These are phyloP conservation scores for Botrytis porri DNA, from an alignment of 2,329 filamentous ascomycete genomes.

Conservation along the genomic window DNA sequence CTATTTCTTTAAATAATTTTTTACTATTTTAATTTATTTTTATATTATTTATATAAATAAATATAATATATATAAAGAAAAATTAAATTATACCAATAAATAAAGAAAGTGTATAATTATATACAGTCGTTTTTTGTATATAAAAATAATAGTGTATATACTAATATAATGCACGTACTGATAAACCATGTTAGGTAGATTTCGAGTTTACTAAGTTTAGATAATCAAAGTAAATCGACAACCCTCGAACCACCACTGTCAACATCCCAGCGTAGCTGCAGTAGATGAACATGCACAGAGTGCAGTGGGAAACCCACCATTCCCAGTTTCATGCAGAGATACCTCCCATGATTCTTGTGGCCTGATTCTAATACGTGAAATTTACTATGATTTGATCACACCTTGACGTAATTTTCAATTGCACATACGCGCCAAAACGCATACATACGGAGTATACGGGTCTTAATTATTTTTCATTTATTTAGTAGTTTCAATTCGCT, in stretches of 20 bases:
- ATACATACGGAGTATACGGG: background rate
- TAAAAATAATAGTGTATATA: too few relatives aligned
- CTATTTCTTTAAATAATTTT: too few relatives aligned
- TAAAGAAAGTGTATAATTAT: too few relatives aligned
- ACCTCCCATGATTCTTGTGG: background rate
- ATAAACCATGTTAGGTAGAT: too few relatives aligned
- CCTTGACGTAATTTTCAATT: background rate
- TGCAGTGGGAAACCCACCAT: background rate
- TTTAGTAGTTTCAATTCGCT: slow-evolving; percentile 3
- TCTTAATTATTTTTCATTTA: slow-evolving; percentile 8
- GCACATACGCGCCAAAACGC: background rate
- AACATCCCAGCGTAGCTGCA: background rate
- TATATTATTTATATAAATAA: too few relatives aligned
- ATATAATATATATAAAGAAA: too few relatives aligned
- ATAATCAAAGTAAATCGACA: background rate
- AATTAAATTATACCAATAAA: too few relatives aligned
- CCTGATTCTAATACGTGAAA: background rate
- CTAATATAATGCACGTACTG: too few relatives aligned
- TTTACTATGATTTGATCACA: background rate
- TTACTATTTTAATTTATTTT: too few relatives aligned
- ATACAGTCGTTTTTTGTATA: too few relatives aligned
- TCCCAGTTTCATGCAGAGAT: background rate
- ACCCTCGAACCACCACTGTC: background rate
- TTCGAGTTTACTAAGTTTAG: too few relatives aligned
- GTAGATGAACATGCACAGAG: background rate